Evolutionary conservation across 2,329 filamentous ascomycete genomes (phyloP).

Genomic region (Diaporthe batatas): DNA sequence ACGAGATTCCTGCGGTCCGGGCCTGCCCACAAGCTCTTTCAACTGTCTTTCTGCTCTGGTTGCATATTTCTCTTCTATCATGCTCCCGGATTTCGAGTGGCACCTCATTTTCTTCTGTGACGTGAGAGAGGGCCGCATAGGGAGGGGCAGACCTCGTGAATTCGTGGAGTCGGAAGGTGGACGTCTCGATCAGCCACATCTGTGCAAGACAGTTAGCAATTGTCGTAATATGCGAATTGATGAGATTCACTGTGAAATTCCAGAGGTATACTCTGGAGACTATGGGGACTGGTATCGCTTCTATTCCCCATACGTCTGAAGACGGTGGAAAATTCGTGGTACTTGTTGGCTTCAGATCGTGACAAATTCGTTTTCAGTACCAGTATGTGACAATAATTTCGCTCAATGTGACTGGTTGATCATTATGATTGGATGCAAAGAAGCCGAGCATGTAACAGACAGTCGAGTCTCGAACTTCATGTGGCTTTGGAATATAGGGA

Average conservation of each 20-base stretch:
- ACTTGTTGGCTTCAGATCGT: not conserved
- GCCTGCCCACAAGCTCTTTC: not conserved
- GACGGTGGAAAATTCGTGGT: no score
- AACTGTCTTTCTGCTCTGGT: not conserved
- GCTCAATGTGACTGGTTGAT: not conserved
- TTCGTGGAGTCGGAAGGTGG: not conserved
- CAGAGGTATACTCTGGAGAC: no score
- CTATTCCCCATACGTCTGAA: no score
- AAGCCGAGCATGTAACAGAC: no score
- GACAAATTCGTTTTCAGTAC: not conserved
- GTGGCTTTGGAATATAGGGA: no score
- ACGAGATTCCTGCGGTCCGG: not conserved
- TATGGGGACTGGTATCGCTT: no score
- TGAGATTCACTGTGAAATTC: no score
- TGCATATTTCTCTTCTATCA: no score
- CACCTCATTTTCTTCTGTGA: not conserved
- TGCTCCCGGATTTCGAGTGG: not conserved
- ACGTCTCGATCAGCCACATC: conserved; percentile 22
- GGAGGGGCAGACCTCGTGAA: not conserved
- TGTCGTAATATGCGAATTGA: no score
- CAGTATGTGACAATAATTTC: not conserved
- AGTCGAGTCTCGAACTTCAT: no score
- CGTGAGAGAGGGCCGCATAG: conserved; percentile 10
- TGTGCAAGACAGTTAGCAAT: not conserved
- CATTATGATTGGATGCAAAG: no score